Evolutionary conservation across 192 early-diverging fungal genomes (phyloP).

Genomic region (Allomyces javanicus): DNA sequence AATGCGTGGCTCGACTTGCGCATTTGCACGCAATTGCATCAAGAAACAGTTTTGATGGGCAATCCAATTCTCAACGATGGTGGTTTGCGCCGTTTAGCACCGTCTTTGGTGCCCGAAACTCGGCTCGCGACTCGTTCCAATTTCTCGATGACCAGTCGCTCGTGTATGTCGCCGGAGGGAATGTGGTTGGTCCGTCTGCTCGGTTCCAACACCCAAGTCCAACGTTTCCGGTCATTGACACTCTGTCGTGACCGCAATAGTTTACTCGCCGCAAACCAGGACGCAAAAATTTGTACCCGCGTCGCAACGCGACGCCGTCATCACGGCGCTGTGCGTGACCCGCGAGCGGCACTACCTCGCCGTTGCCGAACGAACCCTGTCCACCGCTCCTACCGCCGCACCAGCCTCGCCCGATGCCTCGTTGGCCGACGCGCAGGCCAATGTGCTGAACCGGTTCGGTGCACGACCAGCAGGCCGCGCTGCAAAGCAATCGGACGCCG

Average conservation of each 20-base stretch:
- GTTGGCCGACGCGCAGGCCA: background rate
- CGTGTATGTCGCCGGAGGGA: background rate
- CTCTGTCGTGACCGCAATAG: background rate
- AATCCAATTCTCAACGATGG: no score
- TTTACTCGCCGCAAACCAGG: background rate
- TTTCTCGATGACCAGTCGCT: background rate
- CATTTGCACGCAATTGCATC: background rate
- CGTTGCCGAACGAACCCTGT: conserved; percentile 13
- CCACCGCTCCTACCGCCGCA: conserved; percentile 4
- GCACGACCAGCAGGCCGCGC: background rate
- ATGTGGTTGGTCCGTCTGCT: background rate
- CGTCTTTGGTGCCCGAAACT: background rate
- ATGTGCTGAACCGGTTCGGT: background rate
- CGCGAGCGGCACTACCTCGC: conserved; percentile 27
- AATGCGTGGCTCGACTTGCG: background rate
- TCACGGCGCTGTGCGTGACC: conserved; percentile 19
- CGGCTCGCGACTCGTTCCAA: background rate
- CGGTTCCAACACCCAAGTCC: no score
- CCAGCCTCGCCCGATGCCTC: background rate
- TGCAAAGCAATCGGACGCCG: background rate
- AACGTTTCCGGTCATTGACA: no score
- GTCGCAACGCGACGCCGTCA: conserved; percentile 12
- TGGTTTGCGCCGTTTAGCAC: no score
- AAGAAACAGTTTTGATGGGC: background rate
- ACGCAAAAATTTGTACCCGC: conserved; percentile 22